These are phyloP conservation scores for Zygoascus biomembranicola DNA, from an alignment of 805 yeast species.

Conservation along the genomic window DNA sequence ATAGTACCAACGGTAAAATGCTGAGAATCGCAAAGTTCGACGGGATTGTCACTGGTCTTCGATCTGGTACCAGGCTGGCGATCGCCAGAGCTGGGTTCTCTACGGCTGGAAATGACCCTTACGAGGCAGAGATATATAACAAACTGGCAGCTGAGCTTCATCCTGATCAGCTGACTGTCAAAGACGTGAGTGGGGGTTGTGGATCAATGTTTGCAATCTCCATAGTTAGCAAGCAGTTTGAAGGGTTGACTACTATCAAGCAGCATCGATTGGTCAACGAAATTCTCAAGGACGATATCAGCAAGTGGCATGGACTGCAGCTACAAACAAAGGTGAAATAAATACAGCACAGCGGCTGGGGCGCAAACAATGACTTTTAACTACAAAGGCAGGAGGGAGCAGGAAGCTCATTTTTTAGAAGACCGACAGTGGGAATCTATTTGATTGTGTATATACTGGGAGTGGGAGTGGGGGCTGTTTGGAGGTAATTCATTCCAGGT, in stretches of 20 bases:
- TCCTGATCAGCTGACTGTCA: constrained; percentile 59
- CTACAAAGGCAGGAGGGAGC: too few relatives aligned
- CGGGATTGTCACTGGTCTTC: too few relatives aligned
- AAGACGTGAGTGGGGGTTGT: constrained; percentile 90
- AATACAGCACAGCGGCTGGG: too few relatives aligned
- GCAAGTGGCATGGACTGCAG: constrained; percentile 93
- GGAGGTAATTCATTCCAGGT: too few relatives aligned
- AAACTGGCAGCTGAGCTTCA: constrained; percentile 46
- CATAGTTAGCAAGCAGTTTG: constrained; percentile 63
- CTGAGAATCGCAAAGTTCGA: too few relatives aligned
- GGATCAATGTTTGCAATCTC: constrained; percentile 95
- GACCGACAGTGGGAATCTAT: too few relatives aligned
- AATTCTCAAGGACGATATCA: constrained; percentile 72
- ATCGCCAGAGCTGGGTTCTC: not conserved
- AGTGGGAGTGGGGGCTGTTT: too few relatives aligned
- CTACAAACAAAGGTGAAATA: constrained; percentile 50
- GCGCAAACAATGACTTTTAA: too few relatives aligned
- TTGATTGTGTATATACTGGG: not conserved
- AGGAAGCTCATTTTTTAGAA: too few relatives aligned
- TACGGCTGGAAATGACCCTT: not conserved
- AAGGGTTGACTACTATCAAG: constrained; percentile 75
- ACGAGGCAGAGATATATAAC: constrained; percentile 51
- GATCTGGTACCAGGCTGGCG: too few relatives aligned
- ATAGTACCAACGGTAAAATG: too few relatives aligned
- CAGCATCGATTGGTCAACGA: constrained; percentile 89